Percentiles rank a stretch among this genome's conserved stretches.
Conservation (phyloP, 2,329 filamentous ascomycete species). For the Chrysoporthe puriensis region DNA sequence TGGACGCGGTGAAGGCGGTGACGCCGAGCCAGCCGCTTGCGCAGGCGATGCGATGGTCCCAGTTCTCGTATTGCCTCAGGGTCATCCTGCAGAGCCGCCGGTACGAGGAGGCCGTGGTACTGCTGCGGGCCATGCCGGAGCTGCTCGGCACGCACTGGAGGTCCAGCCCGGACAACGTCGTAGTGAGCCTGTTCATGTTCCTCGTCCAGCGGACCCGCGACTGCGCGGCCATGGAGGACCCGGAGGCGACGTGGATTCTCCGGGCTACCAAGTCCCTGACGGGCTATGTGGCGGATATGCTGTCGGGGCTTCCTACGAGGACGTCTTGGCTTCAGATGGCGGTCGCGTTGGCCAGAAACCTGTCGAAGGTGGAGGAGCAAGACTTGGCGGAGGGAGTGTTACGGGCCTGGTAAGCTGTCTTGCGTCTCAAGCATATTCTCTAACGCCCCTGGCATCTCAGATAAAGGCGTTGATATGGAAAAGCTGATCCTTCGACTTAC, state of each 20-base stretch:
- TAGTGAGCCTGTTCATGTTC: background rate
- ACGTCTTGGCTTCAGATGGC: background rate
- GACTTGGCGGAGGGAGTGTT: background rate
- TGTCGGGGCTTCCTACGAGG: background rate
- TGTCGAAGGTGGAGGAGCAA: background rate
- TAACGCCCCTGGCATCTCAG: no score
- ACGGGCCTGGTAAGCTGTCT: background rate
- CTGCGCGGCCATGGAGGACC: background rate
- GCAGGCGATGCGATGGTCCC: slow-evolving; percentile 1
- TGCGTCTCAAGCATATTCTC: background rate
- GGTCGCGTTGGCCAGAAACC: background rate
- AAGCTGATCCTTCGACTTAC: background rate
- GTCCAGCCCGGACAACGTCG: background rate
- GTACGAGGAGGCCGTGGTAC: background rate
- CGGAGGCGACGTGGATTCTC: background rate
- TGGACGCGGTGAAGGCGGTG: background rate
- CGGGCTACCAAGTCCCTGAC: background rate
- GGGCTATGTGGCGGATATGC: background rate
- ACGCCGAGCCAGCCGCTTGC: background rate
- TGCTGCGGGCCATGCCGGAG: background rate
- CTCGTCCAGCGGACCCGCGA: background rate
- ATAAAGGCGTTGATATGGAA: no score
- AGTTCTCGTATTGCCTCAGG: slow-evolving; percentile 1
- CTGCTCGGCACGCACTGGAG: background rate
- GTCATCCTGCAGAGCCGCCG: background rate